A percentile compares a stretch with the other conserved stretches of the same genome.
Conservation (phyloP, 192 early-diverging fungal genomes). For the Pilaira anomala region DNA sequence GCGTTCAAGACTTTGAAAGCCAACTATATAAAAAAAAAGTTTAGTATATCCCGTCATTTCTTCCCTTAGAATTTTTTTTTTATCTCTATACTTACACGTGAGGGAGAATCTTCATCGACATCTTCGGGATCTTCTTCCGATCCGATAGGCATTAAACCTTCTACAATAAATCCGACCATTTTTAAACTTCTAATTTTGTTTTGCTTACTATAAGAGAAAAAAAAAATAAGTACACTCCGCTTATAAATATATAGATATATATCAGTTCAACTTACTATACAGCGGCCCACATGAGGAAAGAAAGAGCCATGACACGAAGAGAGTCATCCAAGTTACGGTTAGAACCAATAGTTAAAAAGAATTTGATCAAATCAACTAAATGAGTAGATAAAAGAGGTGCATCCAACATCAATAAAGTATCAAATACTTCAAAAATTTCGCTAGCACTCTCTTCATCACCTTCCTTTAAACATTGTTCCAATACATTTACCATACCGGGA, state of each 20-base stretch:
- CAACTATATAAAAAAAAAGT: conserved; percentile 25
- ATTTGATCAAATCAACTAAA: conserved; percentile 75
- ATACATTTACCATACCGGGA: conserved; percentile 81
- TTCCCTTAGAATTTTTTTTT: too few species aligned
- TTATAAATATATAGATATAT: too few species aligned
- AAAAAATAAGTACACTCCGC: neutral
- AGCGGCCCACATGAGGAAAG: conserved; percentile 76
- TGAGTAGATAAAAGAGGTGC: conserved; percentile 77
- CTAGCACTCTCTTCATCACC: conserved; percentile 74
- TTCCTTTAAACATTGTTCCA: conserved; percentile 72
- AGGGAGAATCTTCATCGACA: conserved; percentile 79
- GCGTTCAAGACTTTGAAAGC: conserved; percentile 69
- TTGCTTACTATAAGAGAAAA: conserved; percentile 51
- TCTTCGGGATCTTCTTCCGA: conserved; percentile 80
- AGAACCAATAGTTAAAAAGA: conserved; percentile 69
- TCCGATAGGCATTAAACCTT: conserved; percentile 77
- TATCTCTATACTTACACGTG: too few species aligned
- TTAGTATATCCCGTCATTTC: too few species aligned
- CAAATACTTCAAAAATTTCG: conserved; percentile 87
- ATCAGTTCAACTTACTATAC: conserved; percentile 73
- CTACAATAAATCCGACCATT: conserved; percentile 75
- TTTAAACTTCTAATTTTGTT: conserved; percentile 82
- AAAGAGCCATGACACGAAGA: conserved; percentile 75
- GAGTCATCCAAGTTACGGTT: conserved; percentile 68
- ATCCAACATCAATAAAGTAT: conserved; percentile 77